phyloP scores from a whole-genome alignment of 371 early-diverging fungal species.

The Mucor mucedo region DNA sequence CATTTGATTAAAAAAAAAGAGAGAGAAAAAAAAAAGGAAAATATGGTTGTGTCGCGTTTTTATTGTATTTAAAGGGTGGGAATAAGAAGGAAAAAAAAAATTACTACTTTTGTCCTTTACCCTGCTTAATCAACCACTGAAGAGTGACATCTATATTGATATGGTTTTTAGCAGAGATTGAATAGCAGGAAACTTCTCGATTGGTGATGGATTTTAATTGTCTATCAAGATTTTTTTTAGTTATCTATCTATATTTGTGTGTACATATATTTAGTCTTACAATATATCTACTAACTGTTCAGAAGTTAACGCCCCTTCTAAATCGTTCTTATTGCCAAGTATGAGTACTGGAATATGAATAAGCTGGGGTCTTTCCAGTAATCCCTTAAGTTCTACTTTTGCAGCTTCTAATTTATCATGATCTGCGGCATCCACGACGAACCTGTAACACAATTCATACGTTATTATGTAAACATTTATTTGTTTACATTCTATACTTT shows the following conservation, averaged over 20 bases:
- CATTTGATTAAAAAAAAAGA: not conserved
- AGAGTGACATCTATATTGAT: conserved; percentile 97
- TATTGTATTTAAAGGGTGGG: not conserved
- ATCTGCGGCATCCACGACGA: conserved; percentile 97
- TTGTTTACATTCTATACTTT: conserved; percentile 33
- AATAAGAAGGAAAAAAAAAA: not conserved
- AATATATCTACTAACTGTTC: conserved; percentile 93
- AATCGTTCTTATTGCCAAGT: conserved; percentile 98
- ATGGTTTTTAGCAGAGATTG: conserved; percentile 98
- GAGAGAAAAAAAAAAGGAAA: too few relatives aligned
- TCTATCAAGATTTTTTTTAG: conserved; percentile 43
- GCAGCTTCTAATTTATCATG: conserved; percentile 91
- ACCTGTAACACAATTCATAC: conserved; percentile 48
- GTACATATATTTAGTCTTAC: conserved; percentile 47
- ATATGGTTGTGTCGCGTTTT: not conserved
- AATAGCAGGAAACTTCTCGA: conserved; percentile 99
- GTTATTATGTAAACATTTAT: conserved; percentile 5
- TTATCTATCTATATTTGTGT: not conserved
- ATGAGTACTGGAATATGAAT: conserved; percentile 95
- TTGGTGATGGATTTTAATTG: conserved; percentile 87
- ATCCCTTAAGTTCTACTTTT: conserved; percentile 84
- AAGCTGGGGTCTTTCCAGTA: conserved; percentile 92
- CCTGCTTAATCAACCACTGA: conserved; percentile 94
- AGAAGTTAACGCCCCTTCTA: conserved; percentile 85
- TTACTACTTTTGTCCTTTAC: conserved; percentile 48